phyloP scores from a whole-genome alignment of 2,329 filamentous ascomycete genomes.

The Fusarium sambucinum region DNA sequence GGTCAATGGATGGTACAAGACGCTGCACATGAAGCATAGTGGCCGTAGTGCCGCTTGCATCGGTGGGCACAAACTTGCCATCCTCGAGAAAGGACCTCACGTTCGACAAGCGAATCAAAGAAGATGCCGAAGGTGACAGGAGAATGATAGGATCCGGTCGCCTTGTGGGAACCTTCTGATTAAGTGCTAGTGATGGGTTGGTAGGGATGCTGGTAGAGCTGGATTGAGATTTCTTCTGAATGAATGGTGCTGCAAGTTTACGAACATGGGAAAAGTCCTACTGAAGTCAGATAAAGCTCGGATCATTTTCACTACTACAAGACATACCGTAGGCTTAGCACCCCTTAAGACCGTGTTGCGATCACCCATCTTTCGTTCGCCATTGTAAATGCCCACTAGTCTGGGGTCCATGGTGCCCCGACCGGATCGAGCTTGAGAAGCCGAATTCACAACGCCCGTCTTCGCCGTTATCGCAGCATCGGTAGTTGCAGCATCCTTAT shows the following conservation, averaged over 20 bases:
- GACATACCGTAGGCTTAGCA: conserved; percentile 84
- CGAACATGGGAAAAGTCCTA: conserved; percentile 96
- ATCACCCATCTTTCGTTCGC: conserved; percentile 92
- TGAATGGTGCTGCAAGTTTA: conserved; percentile 84
- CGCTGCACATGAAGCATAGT: conserved; percentile 91
- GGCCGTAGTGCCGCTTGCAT: conserved; percentile 73
- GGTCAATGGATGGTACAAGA: conserved; percentile 76
- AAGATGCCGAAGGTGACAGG: conserved; percentile 94
- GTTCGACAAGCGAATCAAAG: conserved; percentile 93
- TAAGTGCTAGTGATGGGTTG: conserved; percentile 64
- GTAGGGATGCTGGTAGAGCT: conserved; percentile 53
- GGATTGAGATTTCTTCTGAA: conserved; percentile 69
- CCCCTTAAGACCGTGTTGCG: conserved; percentile 89
- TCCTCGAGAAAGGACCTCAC: conserved; percentile 93
- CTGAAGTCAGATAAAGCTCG: conserved; percentile 17
- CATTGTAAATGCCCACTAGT: conserved; percentile 88
- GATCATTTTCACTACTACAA: neutral
- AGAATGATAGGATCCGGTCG: conserved; percentile 90
- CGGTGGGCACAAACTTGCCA: conserved; percentile 83
- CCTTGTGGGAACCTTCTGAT: conserved; percentile 64
- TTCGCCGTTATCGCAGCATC: conserved; percentile 55
- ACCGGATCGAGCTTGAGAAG: conserved; percentile 64
- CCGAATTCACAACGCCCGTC: conserved; percentile 57
- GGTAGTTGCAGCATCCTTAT: conserved; percentile 60
- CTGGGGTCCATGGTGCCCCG: conserved; percentile 82